Evolutionary conservation across 2,329 filamentous ascomycete genomes (phyloP).

Genomic region (Ilyonectria destructans): DNA sequence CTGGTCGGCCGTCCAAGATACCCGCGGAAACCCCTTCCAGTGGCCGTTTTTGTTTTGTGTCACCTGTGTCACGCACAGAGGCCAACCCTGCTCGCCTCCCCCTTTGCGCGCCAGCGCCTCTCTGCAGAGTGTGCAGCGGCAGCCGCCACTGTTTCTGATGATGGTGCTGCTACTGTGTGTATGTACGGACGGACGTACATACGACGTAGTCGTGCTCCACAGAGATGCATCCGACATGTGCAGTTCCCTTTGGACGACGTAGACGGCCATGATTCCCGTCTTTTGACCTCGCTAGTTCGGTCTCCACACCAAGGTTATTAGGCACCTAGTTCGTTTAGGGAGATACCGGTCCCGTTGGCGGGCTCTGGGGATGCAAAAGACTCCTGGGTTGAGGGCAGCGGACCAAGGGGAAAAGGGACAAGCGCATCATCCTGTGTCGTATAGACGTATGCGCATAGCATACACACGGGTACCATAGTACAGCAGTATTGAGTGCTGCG

Average conservation of each 20-base stretch:
- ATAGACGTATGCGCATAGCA: not conserved
- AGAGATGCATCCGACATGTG: not conserved
- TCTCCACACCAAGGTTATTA: constrained; percentile 18
- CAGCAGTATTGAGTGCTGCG: not conserved
- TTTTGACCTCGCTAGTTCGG: constrained; percentile 11
- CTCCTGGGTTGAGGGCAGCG: constrained; percentile 16
- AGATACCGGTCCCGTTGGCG: constrained; percentile 10
- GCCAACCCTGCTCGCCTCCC: constrained; percentile 1
- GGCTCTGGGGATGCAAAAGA: constrained; percentile 15
- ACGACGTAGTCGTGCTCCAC: too few species aligned
- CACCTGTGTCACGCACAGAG: constrained; percentile 14
- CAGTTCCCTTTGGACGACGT: not conserved
- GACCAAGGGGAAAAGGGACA: constrained; percentile 20
- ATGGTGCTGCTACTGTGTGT: not conserved
- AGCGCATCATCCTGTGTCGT: constrained; percentile 2
- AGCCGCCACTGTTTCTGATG: not conserved
- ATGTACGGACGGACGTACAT: too few species aligned
- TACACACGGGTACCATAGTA: not conserved
- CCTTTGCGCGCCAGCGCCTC: constrained; percentile 3
- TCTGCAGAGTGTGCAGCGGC: not conserved
- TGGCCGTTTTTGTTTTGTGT: constrained; percentile 18
- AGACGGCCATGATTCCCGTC: constrained; percentile 19
- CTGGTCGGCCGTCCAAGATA: not conserved
- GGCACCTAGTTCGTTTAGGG: constrained; percentile 13
- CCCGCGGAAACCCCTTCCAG: not conserved